Base-by-base conservation (phyloP, 2,329 filamentous ascomycete genomes). In the Aspergillus pseudoterreus region DNA sequence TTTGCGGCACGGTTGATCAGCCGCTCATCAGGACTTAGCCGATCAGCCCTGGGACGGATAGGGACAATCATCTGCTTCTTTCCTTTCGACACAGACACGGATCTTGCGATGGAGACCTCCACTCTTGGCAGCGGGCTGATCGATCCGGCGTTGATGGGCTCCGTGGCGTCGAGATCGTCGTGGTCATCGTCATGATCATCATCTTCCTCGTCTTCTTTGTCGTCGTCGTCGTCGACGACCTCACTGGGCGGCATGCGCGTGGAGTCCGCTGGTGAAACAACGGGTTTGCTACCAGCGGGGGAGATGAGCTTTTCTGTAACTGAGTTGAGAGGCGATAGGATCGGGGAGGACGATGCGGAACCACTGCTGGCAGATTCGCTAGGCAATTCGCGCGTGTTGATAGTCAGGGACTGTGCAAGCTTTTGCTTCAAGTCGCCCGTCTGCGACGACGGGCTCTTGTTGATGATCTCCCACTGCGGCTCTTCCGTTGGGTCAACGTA, bases 61-160 rank as follows among this genome's bases (percentile, higher is more conserved):
- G 71, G 70, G 6, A 74, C 67, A 6, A 74, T 55, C n/a, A 71
- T 54, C 48, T 72, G 69, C 38, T 61, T 66, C 27, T 61, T 69
- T 8, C 64, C 64, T 30, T 59, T 62, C 1, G 66, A 66, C 0
- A 74, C 64, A 8, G 70, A 72, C 8, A 75, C 57, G 4, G 71
- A 73, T 24, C 70, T 61, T 3, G 72, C 72, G 33, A 68, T 63
- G 3, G 71, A 72, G 30, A 74, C 61, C 52, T 72, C 67, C 33
- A 72, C 59, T 4, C 53, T 52, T 1, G 53, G 55, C 33, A 54
- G 49, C 49, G 57, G 15, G 24, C 50, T 47, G 30, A 46, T 44
- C 22, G 52, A 46, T 14, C 54, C 48, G 9, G 39, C 17, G 2
- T 51, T 46, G 17, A 52, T 49, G 17, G 49, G 19, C 11, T 55